phyloP scores from a whole-genome alignment of 192 early-diverging fungal species.

The Physocladia obscura region DNA sequence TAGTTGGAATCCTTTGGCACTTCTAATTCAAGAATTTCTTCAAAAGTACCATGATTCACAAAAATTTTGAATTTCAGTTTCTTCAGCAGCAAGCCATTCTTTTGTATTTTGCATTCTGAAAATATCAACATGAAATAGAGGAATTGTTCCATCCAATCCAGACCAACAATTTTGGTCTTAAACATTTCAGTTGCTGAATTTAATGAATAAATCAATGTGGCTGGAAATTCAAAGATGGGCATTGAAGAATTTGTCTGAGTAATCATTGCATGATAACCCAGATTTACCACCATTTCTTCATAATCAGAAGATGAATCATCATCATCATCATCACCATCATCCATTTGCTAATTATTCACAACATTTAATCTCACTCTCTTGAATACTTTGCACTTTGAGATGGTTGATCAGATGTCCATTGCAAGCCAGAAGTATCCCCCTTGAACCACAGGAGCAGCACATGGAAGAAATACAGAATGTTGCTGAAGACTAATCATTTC shows the following conservation, averaged over 20 bases:
- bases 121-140: neutral
- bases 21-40: neutral
- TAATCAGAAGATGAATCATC: constrained; percentile 3
- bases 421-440: neutral
- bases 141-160: neutral
- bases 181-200: neutral
- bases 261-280: neutral
- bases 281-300: neutral
- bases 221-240: neutral
- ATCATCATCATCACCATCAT: neutral
- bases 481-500: neutral
- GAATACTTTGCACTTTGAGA: neutral
- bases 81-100: neutral
- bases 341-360: neutral
- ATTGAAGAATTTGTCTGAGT: neutral
- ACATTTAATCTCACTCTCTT: neutral
- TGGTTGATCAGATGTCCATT: neutral
- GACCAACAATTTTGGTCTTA: neutral
- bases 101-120: neutral
- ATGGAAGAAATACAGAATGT: neutral
- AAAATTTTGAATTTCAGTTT: neutral
- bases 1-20: neutral
- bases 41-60: neutral
- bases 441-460: neutral
- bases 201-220: neutral